phyloP scores from a whole-genome alignment of 148 eudicot genomes.

The Arctostaphylos glauca region DNA sequence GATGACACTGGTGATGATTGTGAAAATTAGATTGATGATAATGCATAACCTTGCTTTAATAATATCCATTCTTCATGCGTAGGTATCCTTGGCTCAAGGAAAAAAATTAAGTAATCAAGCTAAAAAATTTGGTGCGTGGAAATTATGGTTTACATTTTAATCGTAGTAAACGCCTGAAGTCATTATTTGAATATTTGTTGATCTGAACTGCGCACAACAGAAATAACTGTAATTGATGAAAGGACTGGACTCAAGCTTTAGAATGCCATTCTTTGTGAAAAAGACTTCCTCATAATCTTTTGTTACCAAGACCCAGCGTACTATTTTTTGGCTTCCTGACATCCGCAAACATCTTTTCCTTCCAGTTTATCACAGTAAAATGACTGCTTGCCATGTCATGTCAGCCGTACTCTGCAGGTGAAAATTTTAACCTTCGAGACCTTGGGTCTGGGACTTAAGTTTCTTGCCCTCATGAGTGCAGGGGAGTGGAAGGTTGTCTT shows the following conservation, averaged over 20 bases:
- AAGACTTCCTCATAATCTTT: background rate
- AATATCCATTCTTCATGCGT: background rate
- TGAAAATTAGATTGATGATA: background rate
- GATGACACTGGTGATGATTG: background rate
- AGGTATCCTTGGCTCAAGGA: background rate
- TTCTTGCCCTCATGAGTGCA: background rate
- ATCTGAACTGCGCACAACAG: background rate
- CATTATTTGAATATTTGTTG: background rate
- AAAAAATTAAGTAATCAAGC: background rate
- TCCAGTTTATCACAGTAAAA: background rate
- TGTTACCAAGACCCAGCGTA: background rate
- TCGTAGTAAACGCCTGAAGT: background rate
- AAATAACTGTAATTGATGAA: background rate
- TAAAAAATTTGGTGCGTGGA: background rate
- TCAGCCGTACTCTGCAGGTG: background rate
- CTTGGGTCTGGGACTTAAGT: background rate
- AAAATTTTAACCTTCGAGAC: background rate
- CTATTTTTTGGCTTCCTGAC: background rate
- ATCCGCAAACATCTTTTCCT: background rate
- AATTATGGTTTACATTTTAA: background rate
- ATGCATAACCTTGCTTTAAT: background rate
- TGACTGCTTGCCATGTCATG: background rate
- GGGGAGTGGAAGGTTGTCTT: background rate
- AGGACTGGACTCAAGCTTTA: no score
- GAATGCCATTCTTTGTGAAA: background rate